phyloP scores from a whole-genome alignment of 2,329 filamentous ascomycete genomes.

The Fusarium nelsonii region DNA sequence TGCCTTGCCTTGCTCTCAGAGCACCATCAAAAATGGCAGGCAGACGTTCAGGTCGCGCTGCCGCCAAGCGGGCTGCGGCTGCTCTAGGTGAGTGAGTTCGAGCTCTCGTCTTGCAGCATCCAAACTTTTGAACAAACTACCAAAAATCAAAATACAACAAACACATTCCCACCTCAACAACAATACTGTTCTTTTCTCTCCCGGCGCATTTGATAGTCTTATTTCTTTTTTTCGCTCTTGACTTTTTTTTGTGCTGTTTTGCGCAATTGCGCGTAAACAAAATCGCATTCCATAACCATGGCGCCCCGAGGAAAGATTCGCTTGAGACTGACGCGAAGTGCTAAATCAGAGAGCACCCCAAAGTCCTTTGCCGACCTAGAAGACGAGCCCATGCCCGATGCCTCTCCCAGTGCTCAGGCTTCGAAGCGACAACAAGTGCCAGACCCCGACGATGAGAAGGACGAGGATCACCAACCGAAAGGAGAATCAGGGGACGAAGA shows the following conservation, averaged over 20 bases:
- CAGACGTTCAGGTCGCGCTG: slow-evolving; percentile 65
- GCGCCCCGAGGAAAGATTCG: slow-evolving; percentile 49
- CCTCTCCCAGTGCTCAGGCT: slow-evolving; percentile 45
- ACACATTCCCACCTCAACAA: background rate
- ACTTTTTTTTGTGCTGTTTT: slow-evolving; percentile 15
- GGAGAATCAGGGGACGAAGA: slow-evolving; percentile 62
- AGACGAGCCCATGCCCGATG: slow-evolving; percentile 52
- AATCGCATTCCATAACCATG: slow-evolving; percentile 39
- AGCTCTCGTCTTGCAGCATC: slow-evolving; percentile 17
- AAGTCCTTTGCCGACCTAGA: slow-evolving; percentile 58
- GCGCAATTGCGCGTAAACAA: slow-evolving; percentile 19
- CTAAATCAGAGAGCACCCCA: slow-evolving; percentile 57
- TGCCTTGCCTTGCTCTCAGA: slow-evolving; percentile 18
- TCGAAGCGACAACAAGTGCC: slow-evolving; percentile 59
- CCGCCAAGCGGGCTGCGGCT: slow-evolving; percentile 65
- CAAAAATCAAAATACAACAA: slow-evolving; percentile 5
- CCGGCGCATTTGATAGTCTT: slow-evolving; percentile 6
- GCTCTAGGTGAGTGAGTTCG: slow-evolving; percentile 61
- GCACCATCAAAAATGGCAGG: slow-evolving; percentile 51
- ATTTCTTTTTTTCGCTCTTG: background rate
- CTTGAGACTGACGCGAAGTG: slow-evolving; percentile 52
- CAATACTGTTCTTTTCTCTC: background rate
- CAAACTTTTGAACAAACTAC: slow-evolving; percentile 24
- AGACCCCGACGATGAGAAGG: slow-evolving; percentile 54
- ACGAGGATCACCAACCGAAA: slow-evolving; percentile 66